Evolutionary conservation across 1,284 basidiomycete genomes (phyloP).

Genomic region (Dichomitus squalens): DNA sequence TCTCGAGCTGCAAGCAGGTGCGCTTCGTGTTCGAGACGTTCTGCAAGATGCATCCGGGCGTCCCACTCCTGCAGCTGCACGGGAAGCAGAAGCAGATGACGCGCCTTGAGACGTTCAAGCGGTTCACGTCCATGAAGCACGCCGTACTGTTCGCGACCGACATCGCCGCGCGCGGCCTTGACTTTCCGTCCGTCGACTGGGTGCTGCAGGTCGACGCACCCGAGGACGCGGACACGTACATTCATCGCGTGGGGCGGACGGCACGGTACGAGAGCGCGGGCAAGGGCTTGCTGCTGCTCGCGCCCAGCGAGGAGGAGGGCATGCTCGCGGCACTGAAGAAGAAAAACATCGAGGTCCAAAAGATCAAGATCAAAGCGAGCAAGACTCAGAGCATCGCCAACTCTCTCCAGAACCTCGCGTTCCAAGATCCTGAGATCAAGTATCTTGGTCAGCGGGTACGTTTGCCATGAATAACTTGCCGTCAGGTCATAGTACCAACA

Average conservation of each 20-base stretch:
- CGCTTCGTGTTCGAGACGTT: slow-evolving; percentile 98
- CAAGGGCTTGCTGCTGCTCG: slow-evolving; percentile 81
- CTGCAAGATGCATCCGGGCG: slow-evolving; percentile 92
- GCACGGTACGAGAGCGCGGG: slow-evolving; percentile 93
- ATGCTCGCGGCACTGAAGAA: slow-evolving; percentile 75
- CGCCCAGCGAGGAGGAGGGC: slow-evolving; percentile 92
- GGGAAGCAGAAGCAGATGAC: slow-evolving; percentile 97
- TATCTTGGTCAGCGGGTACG: slow-evolving; percentile 91
- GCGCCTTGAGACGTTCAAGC: slow-evolving; percentile 80
- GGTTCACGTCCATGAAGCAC: slow-evolving; percentile 79
- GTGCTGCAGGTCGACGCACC: slow-evolving; percentile 97
- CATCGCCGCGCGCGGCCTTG: slow-evolving; percentile 94
- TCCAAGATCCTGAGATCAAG: slow-evolving; percentile 97
- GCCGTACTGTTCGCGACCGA: slow-evolving; percentile 95
- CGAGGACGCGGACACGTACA: slow-evolving; percentile 98
- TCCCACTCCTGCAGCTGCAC: slow-evolving; percentile 90
- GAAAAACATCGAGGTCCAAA: slow-evolving; percentile 77
- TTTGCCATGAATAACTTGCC: slow-evolving; percentile 14
- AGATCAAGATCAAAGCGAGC: slow-evolving; percentile 90
- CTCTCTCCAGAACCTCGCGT: slow-evolving; percentile 91
- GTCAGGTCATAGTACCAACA: neutral
- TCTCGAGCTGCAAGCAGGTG: slow-evolving; percentile 96
- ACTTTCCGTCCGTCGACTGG: slow-evolving; percentile 98
- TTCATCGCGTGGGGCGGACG: slow-evolving; percentile 95
- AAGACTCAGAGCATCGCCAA: slow-evolving; percentile 88